phyloP scores from a whole-genome alignment of 2,329 filamentous ascomycete species.

The Myriosclerotinia duriaeana region DNA sequence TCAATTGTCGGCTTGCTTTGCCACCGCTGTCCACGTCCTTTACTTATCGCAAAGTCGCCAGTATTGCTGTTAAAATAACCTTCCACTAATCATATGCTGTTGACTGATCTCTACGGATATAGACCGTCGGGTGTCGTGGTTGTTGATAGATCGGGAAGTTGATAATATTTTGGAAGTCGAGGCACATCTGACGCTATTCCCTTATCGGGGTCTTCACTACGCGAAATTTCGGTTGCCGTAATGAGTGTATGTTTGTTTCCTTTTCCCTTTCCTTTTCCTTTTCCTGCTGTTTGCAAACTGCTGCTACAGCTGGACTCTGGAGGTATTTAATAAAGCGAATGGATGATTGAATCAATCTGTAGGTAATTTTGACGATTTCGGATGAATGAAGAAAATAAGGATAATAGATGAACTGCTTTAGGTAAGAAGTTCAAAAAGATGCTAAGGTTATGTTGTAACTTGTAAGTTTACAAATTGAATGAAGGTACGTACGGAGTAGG shows the following conservation, averaged over 20 bases:
- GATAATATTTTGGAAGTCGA: slow-evolving; percentile 23
- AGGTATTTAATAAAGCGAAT: background rate
- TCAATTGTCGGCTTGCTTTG: slow-evolving; percentile 21
- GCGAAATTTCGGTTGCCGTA: slow-evolving; percentile 10
- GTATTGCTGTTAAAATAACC: background rate
- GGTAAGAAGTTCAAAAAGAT: background rate
- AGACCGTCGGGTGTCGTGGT: slow-evolving; percentile 14
- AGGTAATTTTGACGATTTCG: background rate
- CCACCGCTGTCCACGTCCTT: slow-evolving; percentile 5
- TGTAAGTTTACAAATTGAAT: slow-evolving; percentile 6
- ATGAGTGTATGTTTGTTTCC: slow-evolving; percentile 3
- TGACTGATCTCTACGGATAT: slow-evolving; percentile 16
- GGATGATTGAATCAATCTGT: background rate
- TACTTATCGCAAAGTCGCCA: background rate
- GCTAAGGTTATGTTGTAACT: no score
- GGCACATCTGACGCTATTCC: slow-evolving; percentile 24
- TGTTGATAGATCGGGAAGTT: slow-evolving; percentile 7
- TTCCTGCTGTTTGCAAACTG: background rate
- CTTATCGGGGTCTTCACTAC: slow-evolving; percentile 20
- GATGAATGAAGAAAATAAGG: background rate
- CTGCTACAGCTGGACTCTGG: no score
- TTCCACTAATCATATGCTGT: background rate
- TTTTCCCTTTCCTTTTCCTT: no score
- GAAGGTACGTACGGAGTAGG: background rate
- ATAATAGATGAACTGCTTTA: background rate